Percentiles rank a stretch among this genome's conserved stretches.
Conservation (phyloP, 768 basidiomycete species). For the Termitomyces sp. region DNA sequence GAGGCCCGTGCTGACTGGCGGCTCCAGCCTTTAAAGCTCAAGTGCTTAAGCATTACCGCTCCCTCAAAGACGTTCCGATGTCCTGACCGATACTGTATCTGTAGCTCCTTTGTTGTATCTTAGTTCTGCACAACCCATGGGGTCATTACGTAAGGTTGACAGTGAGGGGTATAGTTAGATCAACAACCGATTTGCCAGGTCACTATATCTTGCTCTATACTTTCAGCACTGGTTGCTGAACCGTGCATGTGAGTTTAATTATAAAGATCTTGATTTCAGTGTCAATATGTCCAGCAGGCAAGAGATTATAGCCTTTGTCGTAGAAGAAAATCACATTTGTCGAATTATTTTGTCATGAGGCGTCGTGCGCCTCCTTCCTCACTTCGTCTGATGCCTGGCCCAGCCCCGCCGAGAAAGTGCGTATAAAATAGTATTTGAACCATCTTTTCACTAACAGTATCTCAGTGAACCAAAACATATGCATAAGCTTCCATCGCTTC, state of each 20-base stretch:
- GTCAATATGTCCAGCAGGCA: neutral
- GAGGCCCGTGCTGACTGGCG: neutral
- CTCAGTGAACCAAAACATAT: constrained; percentile 54
- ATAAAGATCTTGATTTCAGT: neutral
- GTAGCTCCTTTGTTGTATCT: constrained; percentile 15
- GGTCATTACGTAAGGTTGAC: constrained; percentile 6
- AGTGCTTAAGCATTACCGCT: constrained; percentile 70
- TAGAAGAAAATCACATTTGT: constrained; percentile 9
- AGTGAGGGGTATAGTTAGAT: neutral
- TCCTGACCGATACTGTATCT: constrained; percentile 18
- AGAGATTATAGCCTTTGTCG: neutral
- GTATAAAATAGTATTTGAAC: constrained; percentile 6
- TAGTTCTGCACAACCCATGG: constrained; percentile 1
- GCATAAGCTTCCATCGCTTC: constrained; percentile 65
- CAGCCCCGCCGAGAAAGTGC: constrained; percentile 55
- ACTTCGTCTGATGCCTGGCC: constrained; percentile 59
- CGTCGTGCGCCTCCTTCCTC: constrained; percentile 68
- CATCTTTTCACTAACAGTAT: constrained; percentile 11
- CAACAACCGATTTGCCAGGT: neutral
- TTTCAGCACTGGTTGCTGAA: constrained; percentile 18
- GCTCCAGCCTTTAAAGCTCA: constrained; percentile 65
- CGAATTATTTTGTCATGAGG: constrained; percentile 40
- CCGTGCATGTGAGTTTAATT: constrained; percentile 10
- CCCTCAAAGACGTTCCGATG: constrained; percentile 37
- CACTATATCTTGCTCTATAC: neutral